Percentiles rank a stretch among this genome's conserved stretches.
Conservation (phyloP, 192 early-diverging fungal species). For the Coemansia sp. region DNA sequence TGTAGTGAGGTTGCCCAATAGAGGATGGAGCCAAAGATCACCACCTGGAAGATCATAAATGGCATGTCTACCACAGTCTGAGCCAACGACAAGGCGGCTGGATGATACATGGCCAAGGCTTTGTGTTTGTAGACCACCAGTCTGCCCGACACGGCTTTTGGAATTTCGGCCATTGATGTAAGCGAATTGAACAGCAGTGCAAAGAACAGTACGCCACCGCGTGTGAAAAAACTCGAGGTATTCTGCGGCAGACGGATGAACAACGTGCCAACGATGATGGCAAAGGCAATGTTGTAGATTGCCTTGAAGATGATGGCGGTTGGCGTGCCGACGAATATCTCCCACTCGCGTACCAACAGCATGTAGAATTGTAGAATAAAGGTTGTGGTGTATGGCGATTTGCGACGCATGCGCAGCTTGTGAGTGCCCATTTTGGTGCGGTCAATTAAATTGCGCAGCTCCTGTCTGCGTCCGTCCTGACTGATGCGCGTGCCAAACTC, state of each 20-base stretch:
- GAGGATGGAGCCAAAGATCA: constrained; percentile 56
- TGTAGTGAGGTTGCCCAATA: constrained; percentile 62
- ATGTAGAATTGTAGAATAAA: constrained; percentile 64
- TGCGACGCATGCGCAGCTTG: constrained; percentile 53
- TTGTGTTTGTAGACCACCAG: constrained; percentile 79
- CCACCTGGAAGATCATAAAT: constrained; percentile 54
- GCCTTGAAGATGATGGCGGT: constrained; percentile 56
- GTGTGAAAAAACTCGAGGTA: constrained; percentile 63
- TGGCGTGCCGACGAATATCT: constrained; percentile 60
- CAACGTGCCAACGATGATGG: constrained; percentile 69
- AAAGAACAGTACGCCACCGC: constrained; percentile 54
- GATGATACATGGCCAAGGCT: constrained; percentile 58
- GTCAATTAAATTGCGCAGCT: constrained; percentile 53
- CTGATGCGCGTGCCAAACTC: constrained; percentile 39
- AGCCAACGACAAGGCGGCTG: constrained; percentile 29
- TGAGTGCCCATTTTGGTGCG: constrained; percentile 57
- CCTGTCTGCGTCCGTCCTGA: constrained; percentile 19
- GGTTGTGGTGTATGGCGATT: constrained; percentile 65
- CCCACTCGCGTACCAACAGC: constrained; percentile 62
- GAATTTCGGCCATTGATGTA: constrained; percentile 66
- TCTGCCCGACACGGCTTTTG: constrained; percentile 67
- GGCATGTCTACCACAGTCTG: constrained; percentile 41
- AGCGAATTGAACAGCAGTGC: constrained; percentile 67
- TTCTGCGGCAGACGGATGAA: constrained; percentile 62
- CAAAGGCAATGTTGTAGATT: constrained; percentile 63